A percentile compares a stretch with the other conserved stretches of the same genome.
phyloP scores from a whole-genome alignment of 2,329 filamentous ascomycete genomes.

The Calonectria pteridis region DNA sequence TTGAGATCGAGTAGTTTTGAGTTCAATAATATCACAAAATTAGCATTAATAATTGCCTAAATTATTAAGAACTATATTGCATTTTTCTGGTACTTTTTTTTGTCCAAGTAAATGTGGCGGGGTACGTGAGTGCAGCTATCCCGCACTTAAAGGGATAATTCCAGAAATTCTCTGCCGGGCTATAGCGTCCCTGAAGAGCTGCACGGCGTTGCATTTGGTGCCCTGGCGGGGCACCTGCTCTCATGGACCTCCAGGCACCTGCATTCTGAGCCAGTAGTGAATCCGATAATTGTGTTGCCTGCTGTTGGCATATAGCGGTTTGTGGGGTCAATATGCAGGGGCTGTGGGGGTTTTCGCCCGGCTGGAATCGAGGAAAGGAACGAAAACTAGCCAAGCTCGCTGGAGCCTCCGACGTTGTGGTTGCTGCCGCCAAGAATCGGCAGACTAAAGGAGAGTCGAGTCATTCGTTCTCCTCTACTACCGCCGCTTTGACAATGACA shows the following conservation, averaged over 20 bases:
- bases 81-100: no score
- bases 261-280: conserved; percentile 10
- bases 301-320: conserved; percentile 6
- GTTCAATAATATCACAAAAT: no score
- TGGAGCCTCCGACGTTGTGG: not conserved
- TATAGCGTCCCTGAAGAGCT: conserved; percentile 11
- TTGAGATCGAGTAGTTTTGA: no score
- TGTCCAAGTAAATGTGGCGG: no score
- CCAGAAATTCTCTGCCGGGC: no score
- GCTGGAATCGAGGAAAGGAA: conserved; percentile 3
- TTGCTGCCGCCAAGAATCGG: not conserved
- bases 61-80: no score
- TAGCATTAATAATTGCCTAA: no score
- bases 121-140: no score
- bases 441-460: not conserved
- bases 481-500: not conserved
- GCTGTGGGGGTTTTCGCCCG: not conserved
- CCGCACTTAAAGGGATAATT: no score
- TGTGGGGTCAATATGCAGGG: conserved; percentile 22
- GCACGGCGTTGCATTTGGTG: conserved; percentile 28
- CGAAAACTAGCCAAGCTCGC: not conserved
- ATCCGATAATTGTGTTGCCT: conserved; percentile 32
- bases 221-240: not conserved
- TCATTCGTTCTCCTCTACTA: not conserved
- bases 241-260: conserved; percentile 27